Percentiles rank a stretch among this genome's conserved stretches.
Conservation (phyloP, 495 filamentous ascomycete species). For the Aspergillus bridgeri region DNA sequence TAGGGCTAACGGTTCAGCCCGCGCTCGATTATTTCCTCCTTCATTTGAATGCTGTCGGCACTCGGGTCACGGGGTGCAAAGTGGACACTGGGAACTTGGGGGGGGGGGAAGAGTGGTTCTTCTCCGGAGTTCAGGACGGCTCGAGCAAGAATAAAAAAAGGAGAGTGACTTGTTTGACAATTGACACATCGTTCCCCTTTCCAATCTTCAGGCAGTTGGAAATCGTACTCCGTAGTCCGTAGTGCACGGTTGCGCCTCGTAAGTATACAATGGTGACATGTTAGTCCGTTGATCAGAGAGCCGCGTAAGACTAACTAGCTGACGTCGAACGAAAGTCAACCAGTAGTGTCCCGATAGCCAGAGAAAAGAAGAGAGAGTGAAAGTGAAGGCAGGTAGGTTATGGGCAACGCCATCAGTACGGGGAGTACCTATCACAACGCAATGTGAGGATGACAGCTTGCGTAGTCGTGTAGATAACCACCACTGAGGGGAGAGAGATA, state of each 20-base stretch:
- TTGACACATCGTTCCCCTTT: not conserved
- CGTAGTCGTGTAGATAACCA: conserved; percentile 10
- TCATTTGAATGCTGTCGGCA: not conserved
- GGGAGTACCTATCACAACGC: conserved; percentile 2
- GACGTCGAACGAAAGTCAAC: conserved; percentile 14
- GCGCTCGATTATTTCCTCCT: conserved; percentile 9
- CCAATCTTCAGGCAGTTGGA: not conserved
- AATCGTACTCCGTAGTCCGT: too few relatives aligned
- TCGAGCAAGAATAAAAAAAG: not conserved
- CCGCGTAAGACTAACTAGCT: conserved; percentile 25
- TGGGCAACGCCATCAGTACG: not conserved
- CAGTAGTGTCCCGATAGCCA: not conserved
- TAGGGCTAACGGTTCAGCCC: conserved; percentile 16
- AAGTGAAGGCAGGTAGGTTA: not conserved
- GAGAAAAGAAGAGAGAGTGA: not conserved
- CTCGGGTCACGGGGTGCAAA: not conserved
- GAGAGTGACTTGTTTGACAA: not conserved
- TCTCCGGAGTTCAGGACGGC: not conserved
- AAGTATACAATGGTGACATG: conserved; percentile 13
- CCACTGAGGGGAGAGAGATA: not conserved
- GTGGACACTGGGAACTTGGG: not conserved
- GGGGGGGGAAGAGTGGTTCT: too few relatives aligned
- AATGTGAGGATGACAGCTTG: conserved; percentile 13
- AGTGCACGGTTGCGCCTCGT: conserved; percentile 16
- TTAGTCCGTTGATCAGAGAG: conserved; percentile 22